Evolutionary conservation across 345 rosid species (phyloP).

Genomic region (Eutrema heterophyllum): DNA sequence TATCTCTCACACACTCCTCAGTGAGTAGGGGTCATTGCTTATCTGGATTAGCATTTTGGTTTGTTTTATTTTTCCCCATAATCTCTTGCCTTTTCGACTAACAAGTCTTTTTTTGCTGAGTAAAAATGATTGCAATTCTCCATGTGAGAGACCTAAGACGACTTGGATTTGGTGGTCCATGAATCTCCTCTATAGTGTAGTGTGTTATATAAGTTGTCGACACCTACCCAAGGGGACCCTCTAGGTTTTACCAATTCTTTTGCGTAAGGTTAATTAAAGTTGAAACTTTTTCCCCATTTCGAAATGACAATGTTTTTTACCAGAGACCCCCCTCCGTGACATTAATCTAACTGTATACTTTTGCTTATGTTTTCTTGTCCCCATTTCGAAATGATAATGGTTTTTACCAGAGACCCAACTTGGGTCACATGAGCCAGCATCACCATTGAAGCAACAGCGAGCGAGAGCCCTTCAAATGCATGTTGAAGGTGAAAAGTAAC

Average conservation of each 20-base stretch:
- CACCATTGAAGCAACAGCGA: background rate
- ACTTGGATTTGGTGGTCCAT: slow-evolving; percentile 21
- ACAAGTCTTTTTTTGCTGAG: background rate
- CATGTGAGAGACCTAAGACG: slow-evolving; percentile 12
- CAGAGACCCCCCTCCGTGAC: background rate
- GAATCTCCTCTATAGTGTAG: background rate
- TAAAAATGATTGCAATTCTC: slow-evolving; percentile 6
- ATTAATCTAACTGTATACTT: background rate
- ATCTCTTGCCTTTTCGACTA: background rate
- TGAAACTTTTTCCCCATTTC: background rate
- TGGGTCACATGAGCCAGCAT: background rate
- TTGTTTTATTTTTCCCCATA: background rate
- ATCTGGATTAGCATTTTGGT: background rate
- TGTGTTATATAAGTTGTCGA: slow-evolving; percentile 1
- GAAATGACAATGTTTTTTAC: background rate
- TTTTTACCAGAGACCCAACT: no score
- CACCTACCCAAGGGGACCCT: slow-evolving; percentile 24
- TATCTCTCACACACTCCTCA: no score
- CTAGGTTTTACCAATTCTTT: slow-evolving; percentile 6
- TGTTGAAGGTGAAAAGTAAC: background rate
- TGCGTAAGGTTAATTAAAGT: slow-evolving; percentile 15
- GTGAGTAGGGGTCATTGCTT: slow-evolving; percentile 4
- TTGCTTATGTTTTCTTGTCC: background rate
- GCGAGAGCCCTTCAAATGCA: background rate
- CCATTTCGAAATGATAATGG: no score